Percentiles rank a stretch among this genome's conserved stretches.
These are phyloP conservation scores for Botryotinia globosa DNA, from an alignment of 2,329 filamentous ascomycete species.

Conservation along the genomic window DNA sequence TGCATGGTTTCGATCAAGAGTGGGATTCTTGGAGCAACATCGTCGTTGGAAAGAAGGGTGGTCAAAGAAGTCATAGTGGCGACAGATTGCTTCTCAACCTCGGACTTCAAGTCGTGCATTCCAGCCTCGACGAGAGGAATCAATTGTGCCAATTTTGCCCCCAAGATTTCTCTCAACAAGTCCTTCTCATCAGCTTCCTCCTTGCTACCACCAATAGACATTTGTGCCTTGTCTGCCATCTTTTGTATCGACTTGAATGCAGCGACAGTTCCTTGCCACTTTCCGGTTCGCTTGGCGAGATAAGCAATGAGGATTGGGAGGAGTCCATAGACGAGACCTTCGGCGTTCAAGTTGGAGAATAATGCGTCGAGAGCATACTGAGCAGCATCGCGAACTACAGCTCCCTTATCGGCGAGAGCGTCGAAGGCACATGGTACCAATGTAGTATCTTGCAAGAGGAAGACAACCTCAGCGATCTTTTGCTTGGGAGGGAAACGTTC, in stretches of 20 bases:
- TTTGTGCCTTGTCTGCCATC: constrained; percentile 93
- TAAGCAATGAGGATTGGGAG: constrained; percentile 74
- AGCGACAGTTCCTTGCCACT: constrained; percentile 95
- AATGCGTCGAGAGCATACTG: constrained; percentile 92
- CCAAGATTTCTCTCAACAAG: constrained; percentile 85
- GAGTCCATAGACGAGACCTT: constrained; percentile 79
- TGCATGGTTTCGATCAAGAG: constrained; percentile 94
- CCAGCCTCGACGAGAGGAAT: constrained; percentile 89
- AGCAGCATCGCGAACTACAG: constrained; percentile 84
- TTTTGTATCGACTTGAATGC: constrained; percentile 81
- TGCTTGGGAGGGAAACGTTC: constrained; percentile 81
- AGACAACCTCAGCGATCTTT: constrained; percentile 73
- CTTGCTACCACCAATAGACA: constrained; percentile 71
- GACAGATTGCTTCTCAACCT: constrained; percentile 84
- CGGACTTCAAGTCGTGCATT: constrained; percentile 94
- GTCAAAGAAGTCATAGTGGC: constrained; percentile 91
- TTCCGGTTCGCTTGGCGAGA: constrained; percentile 78
- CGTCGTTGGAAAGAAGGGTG: constrained; percentile 90
- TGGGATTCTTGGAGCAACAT: constrained; percentile 87
- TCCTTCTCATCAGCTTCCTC: constrained; percentile 88
- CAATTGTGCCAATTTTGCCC: constrained; percentile 76
- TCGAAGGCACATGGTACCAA: constrained; percentile 75
- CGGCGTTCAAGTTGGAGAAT: constrained; percentile 73
- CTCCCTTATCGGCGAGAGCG: constrained; percentile 82
- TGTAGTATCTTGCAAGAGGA: constrained; percentile 77